phyloP scores from a whole-genome alignment of 257 asterid species.

The Solanum virginianum region DNA sequence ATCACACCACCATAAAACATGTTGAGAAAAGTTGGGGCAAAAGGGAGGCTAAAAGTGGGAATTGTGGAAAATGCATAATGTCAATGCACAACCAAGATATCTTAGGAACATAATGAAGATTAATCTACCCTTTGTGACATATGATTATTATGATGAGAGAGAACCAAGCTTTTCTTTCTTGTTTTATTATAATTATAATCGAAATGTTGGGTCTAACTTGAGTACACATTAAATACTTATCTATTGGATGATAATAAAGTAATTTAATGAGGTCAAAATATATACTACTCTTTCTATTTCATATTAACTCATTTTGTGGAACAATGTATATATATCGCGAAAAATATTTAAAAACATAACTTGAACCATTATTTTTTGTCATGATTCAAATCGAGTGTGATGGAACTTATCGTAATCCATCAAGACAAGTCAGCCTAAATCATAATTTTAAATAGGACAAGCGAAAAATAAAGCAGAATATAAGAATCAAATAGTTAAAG shows the following conservation, averaged over 20 bases:
- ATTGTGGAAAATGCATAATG: background rate
- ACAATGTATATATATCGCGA: too few relatives aligned
- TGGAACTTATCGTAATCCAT: too few relatives aligned
- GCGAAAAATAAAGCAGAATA: too few relatives aligned
- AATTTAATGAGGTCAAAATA: too few relatives aligned
- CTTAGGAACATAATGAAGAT: background rate
- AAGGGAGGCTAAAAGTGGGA: constrained; percentile 31
- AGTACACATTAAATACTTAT: background rate
- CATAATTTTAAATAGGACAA: too few relatives aligned
- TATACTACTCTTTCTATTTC: too few relatives aligned
- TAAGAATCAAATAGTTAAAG: too few relatives aligned
- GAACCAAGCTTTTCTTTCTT: background rate
- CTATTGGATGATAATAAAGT: background rate
- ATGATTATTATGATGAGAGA: background rate
- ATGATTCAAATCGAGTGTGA: too few relatives aligned
- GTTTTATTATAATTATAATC: background rate
- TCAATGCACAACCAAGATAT: background rate
- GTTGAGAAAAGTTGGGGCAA: constrained; percentile 52
- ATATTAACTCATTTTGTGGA: too few relatives aligned
- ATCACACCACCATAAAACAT: constrained; percentile 26
- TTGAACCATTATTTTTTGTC: too few relatives aligned
- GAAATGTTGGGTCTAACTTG: background rate
- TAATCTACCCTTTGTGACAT: background rate
- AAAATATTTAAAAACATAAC: too few relatives aligned
- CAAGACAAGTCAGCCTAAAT: too few relatives aligned